Conservation (phyloP, 768 basidiomycete species). For the Mycena olivaceomarginata region DNA sequence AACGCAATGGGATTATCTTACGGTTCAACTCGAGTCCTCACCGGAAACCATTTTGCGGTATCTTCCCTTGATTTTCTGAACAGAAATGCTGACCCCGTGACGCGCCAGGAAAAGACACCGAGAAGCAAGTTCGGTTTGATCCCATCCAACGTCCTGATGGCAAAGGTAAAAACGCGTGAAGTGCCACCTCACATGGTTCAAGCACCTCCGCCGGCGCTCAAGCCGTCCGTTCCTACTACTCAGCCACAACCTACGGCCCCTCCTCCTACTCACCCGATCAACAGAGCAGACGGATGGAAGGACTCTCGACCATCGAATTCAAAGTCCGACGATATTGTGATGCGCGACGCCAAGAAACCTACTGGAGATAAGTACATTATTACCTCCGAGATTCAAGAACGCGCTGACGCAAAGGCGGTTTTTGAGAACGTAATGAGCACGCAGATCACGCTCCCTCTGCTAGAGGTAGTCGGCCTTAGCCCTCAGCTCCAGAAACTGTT, state of each 20-base stretch:
- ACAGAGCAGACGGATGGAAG: too few relatives aligned
- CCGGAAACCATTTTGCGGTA: slow-evolving; percentile 18
- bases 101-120: slow-evolving; percentile 20
- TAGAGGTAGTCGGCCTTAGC: slow-evolving; percentile 21
- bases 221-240: too few relatives aligned
- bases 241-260: too few relatives aligned
- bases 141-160: neutral
- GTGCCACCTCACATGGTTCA: neutral
- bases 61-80: neutral
- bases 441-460: slow-evolving; percentile 7
- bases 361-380: slow-evolving; percentile 22
- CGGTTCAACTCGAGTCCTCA: neutral
- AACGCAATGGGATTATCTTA: slow-evolving; percentile 11
- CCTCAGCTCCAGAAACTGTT: slow-evolving; percentile 30
- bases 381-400: slow-evolving; percentile 31
- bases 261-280: slow-evolving; percentile 13
- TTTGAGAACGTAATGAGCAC: neutral
- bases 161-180: slow-evolving; percentile 18
- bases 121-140: slow-evolving; percentile 1
- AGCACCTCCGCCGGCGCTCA: neutral
- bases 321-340: slow-evolving; percentile 16
- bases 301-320: slow-evolving; percentile 5
- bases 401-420: slow-evolving; percentile 6
- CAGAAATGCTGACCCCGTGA: slow-evolving; percentile 17
- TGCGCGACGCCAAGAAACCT: slow-evolving; percentile 24